Percentiles rank a stretch among this genome's conserved stretches.
Evolutionary conservation across 2,329 filamentous ascomycete genomes (phyloP).

Genomic region (Aspergillus fumigatiaffinis): DNA sequence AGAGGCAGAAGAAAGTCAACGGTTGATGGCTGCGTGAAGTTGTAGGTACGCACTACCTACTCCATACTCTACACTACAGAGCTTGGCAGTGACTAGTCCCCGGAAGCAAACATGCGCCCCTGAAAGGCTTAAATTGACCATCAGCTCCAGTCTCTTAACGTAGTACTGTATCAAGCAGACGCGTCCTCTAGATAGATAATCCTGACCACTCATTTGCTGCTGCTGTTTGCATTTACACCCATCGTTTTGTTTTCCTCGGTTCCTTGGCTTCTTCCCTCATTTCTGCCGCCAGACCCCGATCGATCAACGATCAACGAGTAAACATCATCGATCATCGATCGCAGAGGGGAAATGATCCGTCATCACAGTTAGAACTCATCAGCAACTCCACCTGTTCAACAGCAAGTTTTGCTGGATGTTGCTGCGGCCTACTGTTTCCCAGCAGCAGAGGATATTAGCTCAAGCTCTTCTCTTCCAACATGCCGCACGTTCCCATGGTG

Average conservation of each 20-base stretch:
- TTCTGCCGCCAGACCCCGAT: background rate
- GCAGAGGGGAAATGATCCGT: background rate
- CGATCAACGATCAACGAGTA: background rate
- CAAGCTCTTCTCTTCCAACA: constrained; percentile 24
- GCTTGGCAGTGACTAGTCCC: too few species aligned
- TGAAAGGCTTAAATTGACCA: background rate
- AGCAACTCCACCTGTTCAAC: background rate
- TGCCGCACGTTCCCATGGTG: constrained; percentile 24
- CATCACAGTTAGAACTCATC: background rate
- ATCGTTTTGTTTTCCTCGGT: background rate
- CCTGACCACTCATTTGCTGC: background rate
- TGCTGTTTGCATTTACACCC: background rate
- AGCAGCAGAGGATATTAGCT: constrained; percentile 20
- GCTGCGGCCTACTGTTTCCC: constrained; percentile 17
- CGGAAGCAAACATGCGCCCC: background rate
- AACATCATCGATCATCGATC: background rate
- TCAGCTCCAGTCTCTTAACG: background rate
- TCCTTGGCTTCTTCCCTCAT: background rate
- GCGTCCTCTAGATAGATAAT: background rate
- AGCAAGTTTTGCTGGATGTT: constrained; percentile 28
- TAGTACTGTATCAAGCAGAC: background rate
- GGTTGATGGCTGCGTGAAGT: too few species aligned
- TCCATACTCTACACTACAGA: too few species aligned
- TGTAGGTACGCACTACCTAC: too few species aligned
- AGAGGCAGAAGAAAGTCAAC: too few species aligned